Conservation (phyloP, 2,329 filamentous ascomycete species). For the Aspergillus sp. region DNA sequence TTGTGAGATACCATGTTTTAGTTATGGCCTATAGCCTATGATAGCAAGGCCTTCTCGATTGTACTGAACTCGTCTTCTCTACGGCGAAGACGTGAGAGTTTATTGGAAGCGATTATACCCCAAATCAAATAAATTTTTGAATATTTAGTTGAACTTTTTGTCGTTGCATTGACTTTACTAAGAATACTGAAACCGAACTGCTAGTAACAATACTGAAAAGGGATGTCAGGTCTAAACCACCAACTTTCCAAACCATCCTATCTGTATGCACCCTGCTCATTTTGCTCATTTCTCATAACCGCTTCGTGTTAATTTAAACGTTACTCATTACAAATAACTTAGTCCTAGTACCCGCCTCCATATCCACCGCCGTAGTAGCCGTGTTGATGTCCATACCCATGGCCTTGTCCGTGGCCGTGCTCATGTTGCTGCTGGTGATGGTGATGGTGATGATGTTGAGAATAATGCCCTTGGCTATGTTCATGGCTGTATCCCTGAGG, state of each 20-base stretch:
- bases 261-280: neutral
- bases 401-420: slow-evolving; percentile 3
- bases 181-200: neutral
- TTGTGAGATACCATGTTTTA: neutral
- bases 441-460: neutral
- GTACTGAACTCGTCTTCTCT: neutral
- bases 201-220: neutral
- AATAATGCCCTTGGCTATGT: neutral
- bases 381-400: slow-evolving; percentile 3
- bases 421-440: neutral
- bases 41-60: neutral
- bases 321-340: neutral
- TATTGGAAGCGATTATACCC: neutral
- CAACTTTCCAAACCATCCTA: neutral
- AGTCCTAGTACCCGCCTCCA: slow-evolving; percentile 8
- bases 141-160: too few relatives aligned
- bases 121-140: neutral
- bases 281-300: neutral
- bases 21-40: too few relatives aligned
- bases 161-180: neutral
- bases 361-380: neutral
- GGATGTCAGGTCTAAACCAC: neutral
- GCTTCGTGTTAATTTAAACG: neutral
- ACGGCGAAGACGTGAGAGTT: too few relatives aligned
- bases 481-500: neutral